Evolutionary conservation across 495 filamentous ascomycete species (phyloP).

Genomic region (Penicillium simplicissimum): DNA sequence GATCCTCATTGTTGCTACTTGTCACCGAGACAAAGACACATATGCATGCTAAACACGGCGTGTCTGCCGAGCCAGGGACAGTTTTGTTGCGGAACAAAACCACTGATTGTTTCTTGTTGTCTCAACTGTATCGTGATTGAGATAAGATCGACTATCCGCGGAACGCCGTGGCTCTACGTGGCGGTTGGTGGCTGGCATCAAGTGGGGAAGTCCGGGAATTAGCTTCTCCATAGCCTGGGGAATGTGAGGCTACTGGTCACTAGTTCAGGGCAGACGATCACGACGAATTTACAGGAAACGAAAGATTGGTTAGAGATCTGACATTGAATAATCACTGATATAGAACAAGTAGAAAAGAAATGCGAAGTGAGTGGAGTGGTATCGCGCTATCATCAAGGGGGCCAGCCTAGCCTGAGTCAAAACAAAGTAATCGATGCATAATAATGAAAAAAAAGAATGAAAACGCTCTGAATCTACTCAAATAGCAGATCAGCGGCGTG

Average conservation of each 20-base stretch:
- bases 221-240: slow-evolving; percentile 6
- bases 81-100: slow-evolving; percentile 11
- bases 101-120: background rate
- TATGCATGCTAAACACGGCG: slow-evolving; percentile 4
- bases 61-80: background rate
- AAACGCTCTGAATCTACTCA: background rate
- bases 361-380: slow-evolving; percentile 31
- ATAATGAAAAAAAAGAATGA: slow-evolving; percentile 5
- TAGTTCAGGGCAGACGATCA: background rate
- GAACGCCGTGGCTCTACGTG: slow-evolving; percentile 1
- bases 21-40: background rate
- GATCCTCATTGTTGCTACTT: slow-evolving; percentile 10
- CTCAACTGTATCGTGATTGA: background rate
- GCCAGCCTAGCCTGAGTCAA: slow-evolving; percentile 12
- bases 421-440: slow-evolving; percentile 11
- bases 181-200: background rate
- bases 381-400: slow-evolving; percentile 24
- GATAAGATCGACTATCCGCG: background rate
- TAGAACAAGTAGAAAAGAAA: slow-evolving; percentile 1
- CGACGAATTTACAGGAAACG: background rate
- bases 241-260: background rate
- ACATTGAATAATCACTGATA: background rate
- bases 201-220: slow-evolving; percentile 12
- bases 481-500: slow-evolving; percentile 28
- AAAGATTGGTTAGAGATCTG: background rate